Conservation (phyloP, 805 yeast genomes). For the Kodamaea neixiangensis region DNA sequence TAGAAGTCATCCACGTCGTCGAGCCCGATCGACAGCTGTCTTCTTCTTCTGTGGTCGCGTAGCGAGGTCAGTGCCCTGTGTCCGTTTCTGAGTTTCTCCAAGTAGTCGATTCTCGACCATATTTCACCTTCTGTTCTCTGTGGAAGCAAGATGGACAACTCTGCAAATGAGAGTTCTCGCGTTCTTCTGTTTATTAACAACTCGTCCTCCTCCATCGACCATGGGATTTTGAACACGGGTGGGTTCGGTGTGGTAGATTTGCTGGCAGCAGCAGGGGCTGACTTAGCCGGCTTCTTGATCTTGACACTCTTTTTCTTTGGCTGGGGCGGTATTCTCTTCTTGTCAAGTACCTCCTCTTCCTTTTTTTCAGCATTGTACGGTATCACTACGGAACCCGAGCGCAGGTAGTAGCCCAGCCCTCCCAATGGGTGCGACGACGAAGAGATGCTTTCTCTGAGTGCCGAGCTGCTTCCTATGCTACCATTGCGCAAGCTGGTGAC, state of each 20-base stretch:
- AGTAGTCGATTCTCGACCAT: slow-evolving; percentile 54
- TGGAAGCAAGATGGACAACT: slow-evolving; percentile 71
- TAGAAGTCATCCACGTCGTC: slow-evolving; percentile 47
- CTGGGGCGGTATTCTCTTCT: slow-evolving; percentile 15
- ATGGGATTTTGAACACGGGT: slow-evolving; percentile 37
- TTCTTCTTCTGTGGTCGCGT: slow-evolving; percentile 32
- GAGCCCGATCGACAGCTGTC: slow-evolving; percentile 42
- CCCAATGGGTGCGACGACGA: slow-evolving; percentile 14
- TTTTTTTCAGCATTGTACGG: slow-evolving; percentile 33
- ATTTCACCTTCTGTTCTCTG: slow-evolving; percentile 76
- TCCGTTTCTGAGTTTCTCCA: slow-evolving; percentile 42
- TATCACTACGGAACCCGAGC: slow-evolving; percentile 41
- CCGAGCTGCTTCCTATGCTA: slow-evolving; percentile 30
- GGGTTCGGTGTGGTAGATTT: slow-evolving; percentile 9
- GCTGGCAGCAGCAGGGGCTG: background rate
- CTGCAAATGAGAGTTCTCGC: slow-evolving; percentile 67
- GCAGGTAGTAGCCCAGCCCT: slow-evolving; percentile 33
- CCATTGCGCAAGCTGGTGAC: slow-evolving; percentile 44
- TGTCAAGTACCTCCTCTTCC: slow-evolving; percentile 25
- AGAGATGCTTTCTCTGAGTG: slow-evolving; percentile 2
- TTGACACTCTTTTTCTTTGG: slow-evolving; percentile 2
- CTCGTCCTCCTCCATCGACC: slow-evolving; percentile 74
- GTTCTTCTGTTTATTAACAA: slow-evolving; percentile 54
- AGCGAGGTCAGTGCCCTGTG: slow-evolving; percentile 27
- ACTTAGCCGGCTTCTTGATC: slow-evolving; percentile 9